Evolutionary conservation across 306 rosid species (phyloP), one percentile per base, ranked within the genome.

Genomic region (Phaseolus lunatus): DNA sequence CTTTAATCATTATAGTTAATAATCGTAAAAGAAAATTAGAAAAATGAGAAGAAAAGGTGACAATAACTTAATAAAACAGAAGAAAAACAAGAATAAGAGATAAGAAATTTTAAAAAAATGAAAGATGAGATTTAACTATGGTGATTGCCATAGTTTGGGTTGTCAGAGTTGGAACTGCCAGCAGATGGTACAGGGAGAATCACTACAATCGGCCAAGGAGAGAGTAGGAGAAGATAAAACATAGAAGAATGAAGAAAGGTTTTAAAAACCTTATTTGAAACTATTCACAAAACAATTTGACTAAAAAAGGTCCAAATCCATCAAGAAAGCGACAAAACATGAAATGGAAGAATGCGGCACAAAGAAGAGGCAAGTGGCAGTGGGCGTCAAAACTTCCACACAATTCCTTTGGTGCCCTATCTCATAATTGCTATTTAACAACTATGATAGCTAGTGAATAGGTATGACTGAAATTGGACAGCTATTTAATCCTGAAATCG

Each of bases 381-480:
- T n/a, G 68, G 44, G 68, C 24, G 18, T 33, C 47, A 9, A 63
- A 63, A 35, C 68, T 1, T 16, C 26, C 47, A 31, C 8, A n/a
- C 24, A 16, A 35, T 63, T 63, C 11, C 47, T 3, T 33, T 35
- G 35, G 16, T 13, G 69, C 27, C 14, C 8, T 12, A 8, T 14
- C 47, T 14, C 47, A n/a, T 63, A 63, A 63, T 27, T 31, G 15
- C 16, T 9, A 63, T 33, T 63, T 35, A 63, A 63, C 4, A 31
- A 59, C 77, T 26, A 16, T 29, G 23, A 61, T 59, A 15, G 41
- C 6, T 29, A 37, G 33, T 22, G 47, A 68, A 61, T 50, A 83
- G 39, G 9, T 27, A 11, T 13, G 70, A 29, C 61, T 9, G 45
- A 84, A 69, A 70, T 54, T 44, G 70, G 65, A 63, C 50, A 67